A percentile compares a stretch with the other conserved stretches of the same genome.
Evolutionary conservation across 1,284 basidiomycete genomes (phyloP).

Genomic region (Trametes polyzona): DNA sequence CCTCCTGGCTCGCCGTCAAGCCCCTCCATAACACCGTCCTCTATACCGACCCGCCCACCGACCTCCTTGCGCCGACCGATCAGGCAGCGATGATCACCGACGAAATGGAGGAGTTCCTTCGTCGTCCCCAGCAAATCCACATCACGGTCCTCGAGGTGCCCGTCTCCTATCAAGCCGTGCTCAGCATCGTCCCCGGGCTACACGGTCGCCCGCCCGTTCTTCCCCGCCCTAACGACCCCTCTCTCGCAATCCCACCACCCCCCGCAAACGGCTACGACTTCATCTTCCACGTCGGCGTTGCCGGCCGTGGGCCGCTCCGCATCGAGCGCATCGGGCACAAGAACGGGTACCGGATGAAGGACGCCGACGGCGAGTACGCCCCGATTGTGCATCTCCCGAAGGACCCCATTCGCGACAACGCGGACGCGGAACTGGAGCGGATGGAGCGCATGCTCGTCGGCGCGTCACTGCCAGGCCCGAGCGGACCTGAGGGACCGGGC

Average conservation of each 20-base stretch:
- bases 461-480: slow-evolving; percentile 18
- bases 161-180: slow-evolving; percentile 64
- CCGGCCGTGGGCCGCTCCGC: slow-evolving; percentile 63
- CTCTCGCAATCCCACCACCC: slow-evolving; percentile 42
- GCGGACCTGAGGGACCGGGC: slow-evolving; percentile 17
- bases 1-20: slow-evolving; percentile 65
- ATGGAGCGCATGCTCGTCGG: slow-evolving; percentile 37
- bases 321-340: slow-evolving; percentile 74
- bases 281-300: slow-evolving; percentile 73
- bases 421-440: slow-evolving; percentile 39
- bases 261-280: slow-evolving; percentile 72
- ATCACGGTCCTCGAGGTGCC: slow-evolving; percentile 66
- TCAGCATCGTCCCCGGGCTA: slow-evolving; percentile 58
- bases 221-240: slow-evolving; percentile 41
- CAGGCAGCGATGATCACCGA: slow-evolving; percentile 29
- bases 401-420: slow-evolving; percentile 24
- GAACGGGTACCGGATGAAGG: slow-evolving; percentile 72
- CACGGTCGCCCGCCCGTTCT: slow-evolving; percentile 65
- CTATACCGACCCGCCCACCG: slow-evolving; percentile 42
- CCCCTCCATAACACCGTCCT: slow-evolving; percentile 58
- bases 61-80: slow-evolving; percentile 31
- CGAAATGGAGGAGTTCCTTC: slow-evolving; percentile 29
- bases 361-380: slow-evolving; percentile 61
- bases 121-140: slow-evolving; percentile 48
- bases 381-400: slow-evolving; percentile 47